Evolutionary conservation across 345 rosid genomes (phyloP).

Genomic region (Eucalyptus brandiana): DNA sequence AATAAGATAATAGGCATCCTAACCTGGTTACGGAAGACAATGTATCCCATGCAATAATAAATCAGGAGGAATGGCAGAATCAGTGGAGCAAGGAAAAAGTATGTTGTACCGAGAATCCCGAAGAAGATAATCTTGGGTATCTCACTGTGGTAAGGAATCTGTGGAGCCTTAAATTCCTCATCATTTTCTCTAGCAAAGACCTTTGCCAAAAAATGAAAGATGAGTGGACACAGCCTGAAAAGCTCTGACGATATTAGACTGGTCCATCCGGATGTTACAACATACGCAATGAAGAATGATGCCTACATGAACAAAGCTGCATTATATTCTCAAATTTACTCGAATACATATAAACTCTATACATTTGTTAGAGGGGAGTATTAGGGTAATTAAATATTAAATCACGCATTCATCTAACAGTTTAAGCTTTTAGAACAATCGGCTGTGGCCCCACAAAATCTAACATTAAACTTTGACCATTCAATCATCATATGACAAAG

Average conservation of each 20-base stretch:
- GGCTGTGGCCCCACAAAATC: no score
- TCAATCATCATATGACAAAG: neutral
- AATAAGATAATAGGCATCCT: neutral
- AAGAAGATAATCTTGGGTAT: constrained; percentile 66
- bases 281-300: constrained; percentile 84
- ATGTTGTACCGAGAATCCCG: constrained; percentile 76
- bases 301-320: constrained; percentile 37
- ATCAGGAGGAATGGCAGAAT: constrained; percentile 83
- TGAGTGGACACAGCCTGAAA: constrained; percentile 53
- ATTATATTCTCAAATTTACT: neutral
- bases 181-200: constrained; percentile 19
- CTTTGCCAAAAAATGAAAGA: constrained; percentile 21
- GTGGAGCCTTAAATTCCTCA: constrained; percentile 51
- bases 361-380: neutral
- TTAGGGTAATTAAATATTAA: no score
- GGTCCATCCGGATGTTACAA: constrained; percentile 94
- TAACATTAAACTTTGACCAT: neutral
- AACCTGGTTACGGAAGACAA: constrained; percentile 91
- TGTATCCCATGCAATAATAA: constrained; percentile 75
- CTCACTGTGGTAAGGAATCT: constrained; percentile 51
- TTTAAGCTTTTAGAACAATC: no score
- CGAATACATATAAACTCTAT: neutral
- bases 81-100: constrained; percentile 81
- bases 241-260: constrained; percentile 70
- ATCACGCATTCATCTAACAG: no score